A percentile compares a stretch with the other conserved stretches of the same genome.
Evolutionary conservation across 176 grass and related monocot genomes (phyloP).

Genomic region (Carex littledalei): DNA sequence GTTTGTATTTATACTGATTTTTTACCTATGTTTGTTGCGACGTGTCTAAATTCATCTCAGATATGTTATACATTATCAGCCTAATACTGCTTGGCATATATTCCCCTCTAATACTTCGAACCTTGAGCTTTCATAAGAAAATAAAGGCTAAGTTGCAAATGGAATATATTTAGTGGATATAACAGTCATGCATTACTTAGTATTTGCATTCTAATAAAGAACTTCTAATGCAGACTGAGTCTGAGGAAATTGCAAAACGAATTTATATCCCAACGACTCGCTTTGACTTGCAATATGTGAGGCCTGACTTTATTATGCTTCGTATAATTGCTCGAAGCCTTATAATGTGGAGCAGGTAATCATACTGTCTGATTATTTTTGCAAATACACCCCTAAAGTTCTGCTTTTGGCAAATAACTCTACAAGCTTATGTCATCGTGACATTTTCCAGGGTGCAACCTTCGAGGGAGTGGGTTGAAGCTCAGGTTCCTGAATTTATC

Average conservation of each 20-base stretch:
- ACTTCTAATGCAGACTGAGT: slow-evolving; percentile 58
- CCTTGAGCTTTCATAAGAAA: not conserved
- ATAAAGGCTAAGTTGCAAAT: not conserved
- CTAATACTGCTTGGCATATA: not conserved
- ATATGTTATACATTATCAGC: not conserved
- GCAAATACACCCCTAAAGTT: not conserved
- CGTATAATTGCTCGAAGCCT: slow-evolving; percentile 80
- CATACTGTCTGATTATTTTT: not conserved
- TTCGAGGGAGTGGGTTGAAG: slow-evolving; percentile 65
- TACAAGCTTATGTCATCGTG: slow-evolving; percentile 4
- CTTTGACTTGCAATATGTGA: slow-evolving; percentile 91
- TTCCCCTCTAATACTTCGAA: not conserved
- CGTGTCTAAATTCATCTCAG: not conserved
- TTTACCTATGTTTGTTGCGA: not conserved
- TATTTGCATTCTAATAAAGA: slow-evolving; percentile 21
- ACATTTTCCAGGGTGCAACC: slow-evolving; percentile 57
- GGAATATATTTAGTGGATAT: not conserved
- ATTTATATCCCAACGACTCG: slow-evolving; percentile 61
- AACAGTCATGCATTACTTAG: not conserved
- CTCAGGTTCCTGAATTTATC: slow-evolving; percentile 81
- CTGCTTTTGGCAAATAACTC: not conserved
- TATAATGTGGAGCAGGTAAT: slow-evolving; percentile 92
- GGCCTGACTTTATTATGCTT: slow-evolving; percentile 98
- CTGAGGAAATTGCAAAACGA: slow-evolving; percentile 72
- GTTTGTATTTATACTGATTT: not conserved